phyloP scores from a whole-genome alignment of 139 green algal species.

The Coelastrella sp. region DNA sequence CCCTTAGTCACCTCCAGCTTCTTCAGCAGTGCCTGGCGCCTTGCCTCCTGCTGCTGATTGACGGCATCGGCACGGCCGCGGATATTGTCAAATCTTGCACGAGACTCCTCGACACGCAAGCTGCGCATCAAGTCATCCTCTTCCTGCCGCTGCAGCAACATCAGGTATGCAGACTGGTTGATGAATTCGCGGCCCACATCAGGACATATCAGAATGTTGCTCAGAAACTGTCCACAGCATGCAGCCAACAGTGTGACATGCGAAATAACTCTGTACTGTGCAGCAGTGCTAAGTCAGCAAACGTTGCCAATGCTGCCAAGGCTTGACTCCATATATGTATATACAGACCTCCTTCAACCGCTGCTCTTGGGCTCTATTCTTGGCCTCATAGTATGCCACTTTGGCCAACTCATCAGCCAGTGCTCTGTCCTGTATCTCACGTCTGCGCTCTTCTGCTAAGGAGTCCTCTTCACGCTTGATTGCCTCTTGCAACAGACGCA shows the following conservation, averaged over 20 bases:
- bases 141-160: constrained; percentile 36
- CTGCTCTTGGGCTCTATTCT: constrained; percentile 35
- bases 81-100: constrained; percentile 54
- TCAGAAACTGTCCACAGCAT: background rate
- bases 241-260: background rate
- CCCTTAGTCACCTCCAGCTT: constrained; percentile 17
- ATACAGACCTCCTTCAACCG: constrained; percentile 38
- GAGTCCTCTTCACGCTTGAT: constrained; percentile 58
- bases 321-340: background rate
- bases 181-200: background rate
- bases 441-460: constrained; percentile 48
- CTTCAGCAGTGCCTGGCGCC: constrained; percentile 38
- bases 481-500: constrained; percentile 45
- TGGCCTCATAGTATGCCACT: constrained; percentile 33
- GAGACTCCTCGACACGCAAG: constrained; percentile 54
- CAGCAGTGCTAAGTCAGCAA: no score
- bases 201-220: background rate
- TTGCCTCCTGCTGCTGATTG: constrained; percentile 36
- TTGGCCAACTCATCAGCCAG: constrained; percentile 47
- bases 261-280: no score
- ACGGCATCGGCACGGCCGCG: constrained; percentile 44
- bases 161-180: background rate
- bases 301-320: background rate
- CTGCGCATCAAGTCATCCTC: constrained; percentile 25
- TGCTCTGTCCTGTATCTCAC: constrained; percentile 36